Base-by-base conservation (phyloP, 805 yeast genomes). In the Pichia californica region DNA sequence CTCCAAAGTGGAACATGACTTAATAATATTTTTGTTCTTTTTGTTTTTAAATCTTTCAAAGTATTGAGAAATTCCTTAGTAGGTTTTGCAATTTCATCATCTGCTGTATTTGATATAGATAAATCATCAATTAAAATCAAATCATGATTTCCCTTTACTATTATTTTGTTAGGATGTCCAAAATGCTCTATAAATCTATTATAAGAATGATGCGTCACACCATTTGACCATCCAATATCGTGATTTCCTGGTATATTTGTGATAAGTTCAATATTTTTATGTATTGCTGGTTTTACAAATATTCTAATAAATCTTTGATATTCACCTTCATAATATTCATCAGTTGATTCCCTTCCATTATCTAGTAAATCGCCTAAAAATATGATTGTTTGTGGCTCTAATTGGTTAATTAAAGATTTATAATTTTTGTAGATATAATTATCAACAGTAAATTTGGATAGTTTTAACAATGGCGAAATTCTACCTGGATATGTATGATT, bases 301-400 rank as follows among this genome's bases (percentile, higher is more conserved):
- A 93, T 77, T 1, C 59, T 48, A 45, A 74, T 68, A 61, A 83
- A 93, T 36, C 98, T 67, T 10, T 16, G 14, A 14, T 62, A 56
- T 53, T 73, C 82, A 57, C 89, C 96, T 9, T 48, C 53, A 20
- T 70, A 66, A 44, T 77, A 63, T 87, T 95, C 86, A 19, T 71
- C 67, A 0, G 50, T 38, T 44, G 61, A 55, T 31, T 58, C 61
- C 30, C 98, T 69, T 0, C 98, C 98, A 16, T 96, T 96, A 62
- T 93, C 98, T 55, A 91, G 85, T 50, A 89, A 65, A 59, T 93
- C 99, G 3, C 98, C 99, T 19, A 93, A 66, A 57, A 89, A 89
- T 7, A 91, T 64, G 1, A 80, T 76, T 0, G 85, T 68, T 54
- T 89, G 83, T 0, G 98, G 96, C 38, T 78, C 74, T 43, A 93